Evolutionary conservation across 2,329 filamentous ascomycete species (phyloP).

Genomic region (Dichotomopilus funicola): DNA sequence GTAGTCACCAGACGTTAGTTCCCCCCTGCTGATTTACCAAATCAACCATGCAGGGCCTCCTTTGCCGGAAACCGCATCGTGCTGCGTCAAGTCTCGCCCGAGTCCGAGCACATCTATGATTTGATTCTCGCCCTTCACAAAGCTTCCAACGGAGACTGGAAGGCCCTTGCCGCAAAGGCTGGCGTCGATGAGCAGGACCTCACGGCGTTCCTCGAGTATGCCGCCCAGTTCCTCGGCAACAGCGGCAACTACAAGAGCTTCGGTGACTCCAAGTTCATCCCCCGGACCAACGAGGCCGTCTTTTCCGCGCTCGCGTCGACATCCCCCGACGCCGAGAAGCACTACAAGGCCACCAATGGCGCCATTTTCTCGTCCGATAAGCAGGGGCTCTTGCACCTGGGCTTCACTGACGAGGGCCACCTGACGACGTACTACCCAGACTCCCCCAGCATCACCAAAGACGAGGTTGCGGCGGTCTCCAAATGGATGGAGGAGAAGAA

Average conservation of each 20-base stretch:
- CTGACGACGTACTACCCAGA: constrained; percentile 79
- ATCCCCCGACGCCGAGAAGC: constrained; percentile 52
- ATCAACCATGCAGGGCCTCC: constrained; percentile 51
- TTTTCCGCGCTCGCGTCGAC: constrained; percentile 59
- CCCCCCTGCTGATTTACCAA: background rate
- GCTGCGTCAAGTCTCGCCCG: constrained; percentile 74
- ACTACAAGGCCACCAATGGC: constrained; percentile 62
- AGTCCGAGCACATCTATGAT: constrained; percentile 75
- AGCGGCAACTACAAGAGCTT: constrained; percentile 83
- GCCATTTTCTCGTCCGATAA: constrained; percentile 65
- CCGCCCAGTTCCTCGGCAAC: constrained; percentile 73
- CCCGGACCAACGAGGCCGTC: constrained; percentile 57
- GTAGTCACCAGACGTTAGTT: no score
- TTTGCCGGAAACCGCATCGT: constrained; percentile 72
- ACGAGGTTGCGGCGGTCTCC: constrained; percentile 67
- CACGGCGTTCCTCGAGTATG: constrained; percentile 66
- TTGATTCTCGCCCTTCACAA: constrained; percentile 69
- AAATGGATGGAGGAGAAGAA: constrained; percentile 66
- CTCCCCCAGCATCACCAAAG: constrained; percentile 65
- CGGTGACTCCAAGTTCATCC: constrained; percentile 78
- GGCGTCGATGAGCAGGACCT: constrained; percentile 58
- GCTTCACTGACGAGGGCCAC: constrained; percentile 67
- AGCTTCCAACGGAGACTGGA: constrained; percentile 63
- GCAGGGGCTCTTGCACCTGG: constrained; percentile 63
- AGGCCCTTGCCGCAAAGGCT: constrained; percentile 56